phyloP scores from a whole-genome alignment of 208 protist species.

The Leishmania tropica region DNA sequence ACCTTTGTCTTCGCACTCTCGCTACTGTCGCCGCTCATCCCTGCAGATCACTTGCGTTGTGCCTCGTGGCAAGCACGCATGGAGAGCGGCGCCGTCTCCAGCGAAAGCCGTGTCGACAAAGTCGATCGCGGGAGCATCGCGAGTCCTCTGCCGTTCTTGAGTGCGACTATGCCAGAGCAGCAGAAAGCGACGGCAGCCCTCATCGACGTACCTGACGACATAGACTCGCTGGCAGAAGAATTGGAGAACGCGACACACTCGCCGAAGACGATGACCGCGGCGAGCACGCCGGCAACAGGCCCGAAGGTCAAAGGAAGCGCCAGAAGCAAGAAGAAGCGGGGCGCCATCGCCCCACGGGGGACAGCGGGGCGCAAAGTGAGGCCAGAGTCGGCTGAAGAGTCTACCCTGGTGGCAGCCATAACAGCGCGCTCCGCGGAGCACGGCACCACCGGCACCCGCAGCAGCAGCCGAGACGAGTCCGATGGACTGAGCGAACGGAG shows the following conservation, averaged over 20 bases:
- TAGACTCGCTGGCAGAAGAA: constrained; percentile 2
- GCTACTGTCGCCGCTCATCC: not conserved
- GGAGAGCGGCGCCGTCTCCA: not conserved
- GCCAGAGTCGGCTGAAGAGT: not conserved
- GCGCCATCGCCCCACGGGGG: not conserved
- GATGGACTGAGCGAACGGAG: constrained; percentile 1
- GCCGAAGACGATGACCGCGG: not conserved
- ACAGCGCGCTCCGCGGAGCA: not conserved
- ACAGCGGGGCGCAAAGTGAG: not conserved
- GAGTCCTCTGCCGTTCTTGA: not conserved
- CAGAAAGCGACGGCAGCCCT: no score
- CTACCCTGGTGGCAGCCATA: not conserved
- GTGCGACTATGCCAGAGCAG: not conserved
- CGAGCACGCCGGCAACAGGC: not conserved
- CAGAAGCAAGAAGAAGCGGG: not conserved
- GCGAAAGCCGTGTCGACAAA: not conserved
- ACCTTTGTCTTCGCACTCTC: not conserved
- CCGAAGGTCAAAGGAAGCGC: not conserved
- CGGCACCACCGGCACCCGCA: not conserved
- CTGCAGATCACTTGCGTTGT: not conserved
- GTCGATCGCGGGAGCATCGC: not conserved
- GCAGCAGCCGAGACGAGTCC: not conserved
- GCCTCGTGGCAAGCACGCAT: not conserved
- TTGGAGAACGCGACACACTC: not conserved
- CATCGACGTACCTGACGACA: not conserved